Evolutionary conservation across 352 stramenopile species (phyloP).

Genomic region (Thalassiosira mediterranea): DNA sequence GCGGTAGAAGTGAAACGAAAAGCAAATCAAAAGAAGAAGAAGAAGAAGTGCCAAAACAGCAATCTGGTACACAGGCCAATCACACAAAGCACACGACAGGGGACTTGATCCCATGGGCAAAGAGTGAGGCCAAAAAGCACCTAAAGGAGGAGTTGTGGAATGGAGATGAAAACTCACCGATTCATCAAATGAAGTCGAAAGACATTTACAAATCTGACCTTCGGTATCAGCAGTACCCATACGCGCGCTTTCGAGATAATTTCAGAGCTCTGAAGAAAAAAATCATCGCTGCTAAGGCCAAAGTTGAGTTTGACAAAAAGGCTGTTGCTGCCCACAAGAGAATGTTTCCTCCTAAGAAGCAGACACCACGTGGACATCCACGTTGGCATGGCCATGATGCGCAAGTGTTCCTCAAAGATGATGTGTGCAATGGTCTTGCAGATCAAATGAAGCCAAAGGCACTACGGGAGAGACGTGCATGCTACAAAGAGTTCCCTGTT

Average conservation of each 20-base stretch:
- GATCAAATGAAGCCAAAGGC: not conserved
- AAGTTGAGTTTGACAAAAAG: not conserved
- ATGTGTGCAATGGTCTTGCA: not conserved
- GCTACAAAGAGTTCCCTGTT: not conserved
- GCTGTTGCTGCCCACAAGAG: not conserved
- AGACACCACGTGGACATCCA: not conserved
- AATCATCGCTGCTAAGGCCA: not conserved
- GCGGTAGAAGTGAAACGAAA: not conserved
- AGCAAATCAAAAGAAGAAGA: no score
- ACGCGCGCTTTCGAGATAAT: not conserved
- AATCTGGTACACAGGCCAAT: no score
- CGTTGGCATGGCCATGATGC: not conserved
- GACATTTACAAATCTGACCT: not conserved
- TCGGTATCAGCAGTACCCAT: not conserved
- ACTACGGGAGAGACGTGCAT: not conserved
- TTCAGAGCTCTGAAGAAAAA: not conserved
- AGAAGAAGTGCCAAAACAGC: no score
- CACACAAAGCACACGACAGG: not conserved
- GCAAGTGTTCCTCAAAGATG: not conserved
- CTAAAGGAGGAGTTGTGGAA: not conserved
- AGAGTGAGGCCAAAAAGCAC: not conserved
- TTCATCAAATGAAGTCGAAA: not conserved
- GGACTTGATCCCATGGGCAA: not conserved
- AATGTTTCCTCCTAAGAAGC: not conserved
- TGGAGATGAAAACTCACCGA: not conserved